Evolutionary conservation across 345 rosid genomes (phyloP), one percentile per base, ranked within the genome.

Genomic region (Barbarea vulgaris): DNA sequence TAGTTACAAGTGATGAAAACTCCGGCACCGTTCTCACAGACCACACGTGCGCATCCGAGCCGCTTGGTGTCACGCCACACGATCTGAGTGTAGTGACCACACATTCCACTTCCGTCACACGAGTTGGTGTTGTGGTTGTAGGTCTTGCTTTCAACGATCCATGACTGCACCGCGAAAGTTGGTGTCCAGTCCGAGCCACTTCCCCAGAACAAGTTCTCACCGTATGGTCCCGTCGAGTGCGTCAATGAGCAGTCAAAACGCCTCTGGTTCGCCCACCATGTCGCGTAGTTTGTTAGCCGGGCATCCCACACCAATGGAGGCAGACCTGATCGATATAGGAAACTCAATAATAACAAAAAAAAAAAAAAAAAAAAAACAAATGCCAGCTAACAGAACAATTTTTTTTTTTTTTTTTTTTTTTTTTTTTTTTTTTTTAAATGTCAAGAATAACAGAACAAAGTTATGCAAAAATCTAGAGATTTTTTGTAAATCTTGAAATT

Each of bases 131-230:
- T 18, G 70, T 87, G 73, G 54, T 75, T 48, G 70, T 87, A 93
- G 71, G 85, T 81, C 0, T 54, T 72, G n/a, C 84, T 83, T 84
- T 93, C 98, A 19, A 86, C 77, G 1, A 87, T 50, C 98, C 98
- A 93, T 11, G 84, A 84, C 13, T 60, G 52, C 19, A 78, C 96
- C 0, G 97, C 98, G 83, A 89, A 85, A 0, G 78, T 83, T 27
- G 97, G 89, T 54, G 72, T 79, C 96, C 94, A 91, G 31, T 79
- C 89, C 0, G 41, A 8, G 36, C 98, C 98, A 30, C 98, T 91
- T 12, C 98, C 98, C 98, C 98, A 93, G 44, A 93, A 93, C 27
- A 93, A 83, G 75, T 93, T 93, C 87, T 93, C 98, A 5, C 98
- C 98, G 21, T 83, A 91, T 1, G 91, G 87, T 1, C 98, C 97